Evolutionary conservation across 345 rosid genomes (phyloP), one percentile per base, ranked within the genome.

Genomic region (Aquilaria yunnanensis): DNA sequence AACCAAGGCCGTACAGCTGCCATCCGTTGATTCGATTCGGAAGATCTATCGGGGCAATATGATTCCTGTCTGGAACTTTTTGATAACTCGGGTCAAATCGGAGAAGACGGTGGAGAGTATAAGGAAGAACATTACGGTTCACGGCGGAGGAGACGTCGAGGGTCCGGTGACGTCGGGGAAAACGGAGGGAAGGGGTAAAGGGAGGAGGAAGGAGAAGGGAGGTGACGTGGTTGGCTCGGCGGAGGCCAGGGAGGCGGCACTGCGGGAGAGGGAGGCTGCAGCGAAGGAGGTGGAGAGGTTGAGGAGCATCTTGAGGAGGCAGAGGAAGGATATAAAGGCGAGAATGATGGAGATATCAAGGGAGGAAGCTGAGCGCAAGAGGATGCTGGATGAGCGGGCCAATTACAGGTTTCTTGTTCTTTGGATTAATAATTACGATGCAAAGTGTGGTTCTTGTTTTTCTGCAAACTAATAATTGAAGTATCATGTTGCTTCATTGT

Each of bases 301-400:
- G 80, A 83, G 97, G 84, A 83, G 78, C 58, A 64, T 83, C 54
- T 80, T 89, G 64, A 72, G 83, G 78, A 80, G 96, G 78, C 93
- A 87, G 68, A 83, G 87, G 74, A 92, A 87, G 75, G 98, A 92
- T 68, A 74, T 92, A 75, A 81, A 72, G 66, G 81, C 97, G 10
- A 85, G 88, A 74, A 92, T 92, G 98, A 62, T 85, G 71, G 98
- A 92, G 78, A 81, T 89, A 32, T 81, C 97, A 0, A 86, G 93
- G 75, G 98, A 89, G 79, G 96, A 89, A 75, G 92, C 96, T 5
- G 96, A 92, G 71, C 64, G 98, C 63, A 92, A 89, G 81, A 78
- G 96, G 71, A 87, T 92, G 98, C 86, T 92, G 54, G 97, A 87
- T 30, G 93, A 89, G 68, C 85, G 90, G 46, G 78, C 94, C 10